A percentile compares a stretch with the other conserved stretches of the same genome.
These are phyloP conservation scores for Chaetomiaceae sp. DNA, from an alignment of 2,329 filamentous ascomycete species.

Conservation along the genomic window DNA sequence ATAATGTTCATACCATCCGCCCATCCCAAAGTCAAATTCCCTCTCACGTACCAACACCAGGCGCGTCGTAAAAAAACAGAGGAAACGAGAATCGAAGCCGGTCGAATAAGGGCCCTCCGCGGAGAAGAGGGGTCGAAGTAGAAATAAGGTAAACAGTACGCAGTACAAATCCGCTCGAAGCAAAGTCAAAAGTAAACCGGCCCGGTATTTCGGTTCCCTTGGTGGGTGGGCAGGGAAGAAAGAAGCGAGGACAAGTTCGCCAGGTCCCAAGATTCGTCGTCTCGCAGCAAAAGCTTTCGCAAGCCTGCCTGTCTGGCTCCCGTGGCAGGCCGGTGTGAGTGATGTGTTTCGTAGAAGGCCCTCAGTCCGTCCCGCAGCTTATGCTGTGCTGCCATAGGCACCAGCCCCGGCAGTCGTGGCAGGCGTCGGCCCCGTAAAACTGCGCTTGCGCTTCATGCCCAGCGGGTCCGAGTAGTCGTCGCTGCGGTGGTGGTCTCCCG, in stretches of 20 bases:
- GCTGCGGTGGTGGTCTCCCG: constrained; percentile 23
- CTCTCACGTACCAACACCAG: not conserved
- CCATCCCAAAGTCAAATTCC: not conserved
- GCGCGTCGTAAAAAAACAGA: not conserved
- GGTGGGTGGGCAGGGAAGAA: not conserved
- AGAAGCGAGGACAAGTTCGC: not conserved
- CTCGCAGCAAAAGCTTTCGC: not conserved
- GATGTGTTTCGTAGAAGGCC: not conserved
- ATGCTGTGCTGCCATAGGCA: constrained; percentile 23
- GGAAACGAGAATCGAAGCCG: not conserved
- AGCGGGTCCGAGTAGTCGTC: constrained; percentile 30
- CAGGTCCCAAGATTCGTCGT: not conserved
- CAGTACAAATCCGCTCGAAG: not conserved
- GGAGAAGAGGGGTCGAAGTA: not conserved
- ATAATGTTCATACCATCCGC: not conserved
- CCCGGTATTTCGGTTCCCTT: not conserved
- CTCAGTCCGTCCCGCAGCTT: not conserved
- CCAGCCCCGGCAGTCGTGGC: constrained; percentile 18
- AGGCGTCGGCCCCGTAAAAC: constrained; percentile 30
- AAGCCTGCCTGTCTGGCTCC: not conserved
- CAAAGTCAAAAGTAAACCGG: not conserved
- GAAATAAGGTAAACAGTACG: not conserved
- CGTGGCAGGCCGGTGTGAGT: not conserved
- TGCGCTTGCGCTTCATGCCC: constrained; percentile 38
- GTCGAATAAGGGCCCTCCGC: too few relatives aligned